Base-by-base conservation (phyloP, 176 grass and related monocot species). In the Phoenix dactylifera region DNA sequence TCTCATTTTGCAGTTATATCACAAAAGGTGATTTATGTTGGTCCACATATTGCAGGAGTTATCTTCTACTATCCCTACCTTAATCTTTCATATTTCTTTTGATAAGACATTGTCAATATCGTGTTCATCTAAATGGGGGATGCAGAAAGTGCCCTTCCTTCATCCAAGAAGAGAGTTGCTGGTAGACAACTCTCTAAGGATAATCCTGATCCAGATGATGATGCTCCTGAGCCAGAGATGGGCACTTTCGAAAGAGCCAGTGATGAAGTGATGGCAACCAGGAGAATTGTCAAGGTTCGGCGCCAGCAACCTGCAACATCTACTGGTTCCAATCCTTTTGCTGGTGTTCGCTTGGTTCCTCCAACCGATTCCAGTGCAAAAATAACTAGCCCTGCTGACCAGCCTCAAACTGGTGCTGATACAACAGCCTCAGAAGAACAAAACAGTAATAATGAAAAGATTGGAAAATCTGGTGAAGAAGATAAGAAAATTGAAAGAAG, bases 231-330 rank as follows among this genome's bases (percentile, higher is more conserved):
- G 4, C 56, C 52, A 61, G 84, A 89, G 49, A 79, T 78, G 67
- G 88, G 87, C 25, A 73, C 84, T 48, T 98, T 98, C 75, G 75
- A 89, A 77, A 98, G 81, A 77, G 93, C 93, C 66, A 88, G 73
- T 67, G 93, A 98, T 75, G 87, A 98, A 87, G 88, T 98, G 53
- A 89, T 98, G 93, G 93, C 93, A 63, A 76, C 84, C 24, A 78
- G 76, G 50, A 88, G 71, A 70, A 77, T 98, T 62, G 84, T 98
- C 24, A 98, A 89, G 72, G 84, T 98, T 66, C 85, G 80, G 24
- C 93, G 84, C 20, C 64, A 76, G 66, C 75, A 81, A 57, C 76
- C 67, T 4, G 54, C 77, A 68, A 25, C 79, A 57, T 59, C 84
- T 55, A 65, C 80, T 51, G 57, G 72, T 59, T 84, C 84, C 4